Evolutionary conservation across 805 yeast species (phyloP), one percentile per base, ranked within the genome.

Genomic region (Scheffersomyces lignosus): DNA sequence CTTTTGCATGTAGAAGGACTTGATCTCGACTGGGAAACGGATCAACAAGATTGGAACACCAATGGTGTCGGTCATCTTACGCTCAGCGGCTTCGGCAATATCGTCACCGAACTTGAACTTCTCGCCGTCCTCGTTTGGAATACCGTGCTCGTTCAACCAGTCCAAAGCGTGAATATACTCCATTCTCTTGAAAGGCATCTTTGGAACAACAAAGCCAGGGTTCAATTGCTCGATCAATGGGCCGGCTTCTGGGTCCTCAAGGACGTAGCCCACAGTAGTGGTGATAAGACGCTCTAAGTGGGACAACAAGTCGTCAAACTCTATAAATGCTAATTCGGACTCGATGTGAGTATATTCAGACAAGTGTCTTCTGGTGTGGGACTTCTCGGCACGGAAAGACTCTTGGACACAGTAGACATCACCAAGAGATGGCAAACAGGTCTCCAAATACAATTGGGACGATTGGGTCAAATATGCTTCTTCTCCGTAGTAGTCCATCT

Each of bases 31-130:
- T 36, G 99, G 99, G 91, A 93, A 93, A 56, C 90, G 78, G 38
- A 81, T 91, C 63, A 93, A 81, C 51, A 93, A 75, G 52, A 93
- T 90, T 48, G 99, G 99, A 47, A 77, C 85, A 58, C 90, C 90
- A 63, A 93, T 84, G 41, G 86, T 78, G 63, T 93, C 99, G 23
- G 96, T 88, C 99, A 93, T 93, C 67, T 83, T 87, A 64, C 99
- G 86, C 77, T 93, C 99, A 41, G 97, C 99, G 38, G 99, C 99
- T 72, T 93, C 99, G 43, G 98, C 97, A 48, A 93, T 93, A 64
- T 93, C 99, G 60, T 93, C 99, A 64, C 99, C 99, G 52, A 93
- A 93, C 68, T 84, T 79, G 82, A 91, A 93, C 51, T 73, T 70
- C 61, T 88, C 85, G 45, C 93, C 97, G 9, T 91, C 96, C 73